Evolutionary conservation across 495 filamentous ascomycete genomes (phyloP), one percentile per base, ranked within the genome.

Genomic region (Penicillium fimorum): DNA sequence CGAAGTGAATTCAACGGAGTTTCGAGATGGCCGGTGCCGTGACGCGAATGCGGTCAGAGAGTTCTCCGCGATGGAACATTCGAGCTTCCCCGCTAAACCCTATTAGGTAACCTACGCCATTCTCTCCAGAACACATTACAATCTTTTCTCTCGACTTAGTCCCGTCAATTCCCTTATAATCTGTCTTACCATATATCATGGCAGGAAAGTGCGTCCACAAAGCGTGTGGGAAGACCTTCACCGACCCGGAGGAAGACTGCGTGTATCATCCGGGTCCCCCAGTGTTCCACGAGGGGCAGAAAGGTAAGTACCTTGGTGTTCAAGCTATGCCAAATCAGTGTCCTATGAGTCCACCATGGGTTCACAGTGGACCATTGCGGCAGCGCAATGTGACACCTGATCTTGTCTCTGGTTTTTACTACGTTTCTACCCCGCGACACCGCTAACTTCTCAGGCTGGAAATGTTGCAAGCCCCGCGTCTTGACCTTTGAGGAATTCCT

Each of bases 401-500:
- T 18, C 45, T 32, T 18, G 15, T 32, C n/a, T 12, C 5, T 47
- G 4, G 17, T 8, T 20, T 29, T n/a, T 40, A 22, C 44, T 24
- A 32, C 5, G 5, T 15, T 12, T 29, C 41, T 35, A 29, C 18
- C 15, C 29, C 10, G 33, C 29, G 37, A 40, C 45, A 60, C 44
- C 43, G 41, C 57, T 59, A 37, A 62, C 46, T 38, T 18, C 13
- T 15, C 70, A 97, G 94, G 94, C 64, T 99, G 94, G 94, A 96
- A 96, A 79, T 99, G 94, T 77, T 99, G 94, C 82, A 99, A 97
- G 78, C 89, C 92, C 55, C 88, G 95, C 72, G 91, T 97, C 60
- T 82, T 99, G 61, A 97, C 93, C 48, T 99, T 99, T 66, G 95
- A 99, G 74, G 94, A 99, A 76, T 99, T 99, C 79, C 89, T 97